phyloP scores from a whole-genome alignment of 805 yeast species.

The Candida endomychidarum region DNA sequence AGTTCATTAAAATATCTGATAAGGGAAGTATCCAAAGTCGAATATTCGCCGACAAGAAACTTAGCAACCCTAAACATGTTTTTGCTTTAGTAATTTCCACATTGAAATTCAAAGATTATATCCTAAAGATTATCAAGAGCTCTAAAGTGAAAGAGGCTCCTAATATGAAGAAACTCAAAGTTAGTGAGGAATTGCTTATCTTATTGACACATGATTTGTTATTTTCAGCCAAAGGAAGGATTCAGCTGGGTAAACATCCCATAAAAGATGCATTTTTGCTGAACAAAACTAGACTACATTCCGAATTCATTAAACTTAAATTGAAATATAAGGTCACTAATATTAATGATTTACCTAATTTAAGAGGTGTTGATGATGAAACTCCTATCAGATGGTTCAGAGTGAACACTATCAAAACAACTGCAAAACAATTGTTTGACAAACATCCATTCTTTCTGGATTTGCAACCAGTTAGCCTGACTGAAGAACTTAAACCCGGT shows the following conservation, averaged over 20 bases:
- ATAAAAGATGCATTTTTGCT: conserved; percentile 77
- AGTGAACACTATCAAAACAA: conserved; percentile 61
- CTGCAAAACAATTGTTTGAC: conserved; percentile 36
- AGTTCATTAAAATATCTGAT: conserved; percentile 23
- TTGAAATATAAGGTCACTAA: conserved; percentile 64
- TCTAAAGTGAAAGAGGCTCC: conserved; percentile 58
- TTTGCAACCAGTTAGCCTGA: conserved; percentile 45
- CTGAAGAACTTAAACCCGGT: conserved; percentile 43
- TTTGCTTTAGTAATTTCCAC: conserved; percentile 83
- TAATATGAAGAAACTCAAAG: conserved; percentile 43
- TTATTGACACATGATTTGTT: conserved; percentile 80
- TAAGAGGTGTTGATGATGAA: conserved; percentile 41
- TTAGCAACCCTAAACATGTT: conserved; percentile 68
- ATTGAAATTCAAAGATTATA: conserved; percentile 64
- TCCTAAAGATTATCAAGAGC: conserved; percentile 61
- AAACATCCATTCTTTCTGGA: conserved; percentile 38
- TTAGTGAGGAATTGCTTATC: conserved; percentile 55
- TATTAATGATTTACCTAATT: conserved; percentile 46
- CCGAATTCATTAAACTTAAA: conserved; percentile 78
- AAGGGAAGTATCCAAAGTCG: conserved; percentile 37
- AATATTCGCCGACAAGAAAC: conserved; percentile 33
- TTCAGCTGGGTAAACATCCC: conserved; percentile 86
- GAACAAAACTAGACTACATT: conserved; percentile 77
- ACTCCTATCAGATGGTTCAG: conserved; percentile 84
- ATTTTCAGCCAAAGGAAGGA: conserved; percentile 71